Evolutionary conservation across 768 basidiomycete species (phyloP).

Genomic region (Coprinellus aureogranulatus): DNA sequence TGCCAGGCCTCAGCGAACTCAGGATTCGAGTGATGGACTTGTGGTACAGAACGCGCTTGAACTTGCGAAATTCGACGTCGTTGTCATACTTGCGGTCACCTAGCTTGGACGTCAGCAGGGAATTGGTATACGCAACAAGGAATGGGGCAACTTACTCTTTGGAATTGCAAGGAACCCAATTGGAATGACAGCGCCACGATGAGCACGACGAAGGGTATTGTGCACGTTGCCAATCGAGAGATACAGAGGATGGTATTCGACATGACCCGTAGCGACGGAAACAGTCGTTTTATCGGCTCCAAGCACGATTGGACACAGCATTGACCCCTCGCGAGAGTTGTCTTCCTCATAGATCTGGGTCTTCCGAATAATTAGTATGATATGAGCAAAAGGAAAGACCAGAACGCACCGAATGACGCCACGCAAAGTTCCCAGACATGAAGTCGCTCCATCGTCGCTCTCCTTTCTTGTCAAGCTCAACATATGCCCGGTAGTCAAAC

Average conservation of each 20-base stretch:
- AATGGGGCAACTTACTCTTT: conserved; percentile 23
- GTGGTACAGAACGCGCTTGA: conserved; percentile 11
- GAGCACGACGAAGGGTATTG: conserved; percentile 26
- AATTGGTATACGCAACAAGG: too few relatives aligned
- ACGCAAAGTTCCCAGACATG: conserved; percentile 41
- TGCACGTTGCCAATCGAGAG: conserved; percentile 25
- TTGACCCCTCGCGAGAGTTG: conserved; percentile 9
- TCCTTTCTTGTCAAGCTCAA: conserved; percentile 19
- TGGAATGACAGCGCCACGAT: conserved; percentile 27
- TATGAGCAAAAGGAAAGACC: background rate
- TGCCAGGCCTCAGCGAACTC: background rate
- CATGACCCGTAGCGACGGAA: conserved; percentile 38
- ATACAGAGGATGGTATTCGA: conserved; percentile 38
- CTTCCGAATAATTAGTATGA: background rate
- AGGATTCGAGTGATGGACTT: conserved; percentile 6
- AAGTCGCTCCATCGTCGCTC: conserved; percentile 27
- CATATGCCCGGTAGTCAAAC: conserved; percentile 30
- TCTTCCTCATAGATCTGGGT: conserved; percentile 1
- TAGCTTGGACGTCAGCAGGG: background rate
- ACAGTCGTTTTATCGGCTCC: conserved; percentile 44
- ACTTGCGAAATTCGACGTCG: conserved; percentile 9
- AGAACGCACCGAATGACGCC: conserved; percentile 22
- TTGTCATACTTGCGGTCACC: conserved; percentile 9
- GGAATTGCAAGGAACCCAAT: conserved; percentile 34
- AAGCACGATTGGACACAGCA: conserved; percentile 28